Percentiles rank a stretch among this genome's conserved stretches.
Evolutionary conservation across 2,329 filamentous ascomycete genomes (phyloP).

Genomic region (Verticillium zaregamsianum): DNA sequence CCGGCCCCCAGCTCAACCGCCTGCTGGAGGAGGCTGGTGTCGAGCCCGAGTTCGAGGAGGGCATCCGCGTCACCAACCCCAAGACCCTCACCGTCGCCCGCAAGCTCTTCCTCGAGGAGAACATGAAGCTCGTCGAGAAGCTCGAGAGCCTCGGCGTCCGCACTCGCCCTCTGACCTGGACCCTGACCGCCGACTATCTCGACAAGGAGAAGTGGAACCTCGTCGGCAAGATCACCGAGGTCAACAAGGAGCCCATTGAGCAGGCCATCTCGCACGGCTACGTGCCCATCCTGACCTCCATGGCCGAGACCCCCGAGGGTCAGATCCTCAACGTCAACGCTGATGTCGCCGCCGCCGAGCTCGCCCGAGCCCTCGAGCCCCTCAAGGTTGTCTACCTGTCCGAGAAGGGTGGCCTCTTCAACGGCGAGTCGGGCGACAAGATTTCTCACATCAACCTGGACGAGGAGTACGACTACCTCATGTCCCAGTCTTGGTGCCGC

Average conservation of each 20-base stretch:
- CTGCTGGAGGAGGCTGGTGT: conserved; percentile 86
- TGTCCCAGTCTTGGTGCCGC: conserved; percentile 91
- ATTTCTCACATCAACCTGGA: conserved; percentile 97
- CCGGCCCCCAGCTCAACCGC: conserved; percentile 90
- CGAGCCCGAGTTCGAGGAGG: conserved; percentile 93
- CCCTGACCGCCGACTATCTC: conserved; percentile 89
- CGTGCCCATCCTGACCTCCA: conserved; percentile 89
- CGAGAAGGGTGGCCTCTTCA: conserved; percentile 94
- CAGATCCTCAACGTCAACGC: conserved; percentile 97
- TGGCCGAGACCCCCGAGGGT: conserved; percentile 89
- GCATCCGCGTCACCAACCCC: conserved; percentile 90
- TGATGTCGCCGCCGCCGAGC: conserved; percentile 90
- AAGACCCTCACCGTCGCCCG: conserved; percentile 90
- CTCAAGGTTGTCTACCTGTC: conserved; percentile 98
- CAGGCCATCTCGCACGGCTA: conserved; percentile 87
- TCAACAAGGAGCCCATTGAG: conserved; percentile 88
- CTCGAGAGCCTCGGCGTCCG: conserved; percentile 86
- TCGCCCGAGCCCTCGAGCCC: conserved; percentile 83
- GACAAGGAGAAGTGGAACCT: conserved; percentile 95
- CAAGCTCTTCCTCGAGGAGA: conserved; percentile 93
- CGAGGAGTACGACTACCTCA: conserved; percentile 89
- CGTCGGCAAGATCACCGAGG: conserved; percentile 91
- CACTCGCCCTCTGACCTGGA: conserved; percentile 84
- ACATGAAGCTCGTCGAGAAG: conserved; percentile 85
- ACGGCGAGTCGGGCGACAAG: conserved; percentile 89